A percentile compares a stretch with the other conserved stretches of the same genome.
These are phyloP conservation scores for Triticum dicoccoides DNA, from an alignment of 176 grass and related monocot genomes.

Conservation along the genomic window DNA sequence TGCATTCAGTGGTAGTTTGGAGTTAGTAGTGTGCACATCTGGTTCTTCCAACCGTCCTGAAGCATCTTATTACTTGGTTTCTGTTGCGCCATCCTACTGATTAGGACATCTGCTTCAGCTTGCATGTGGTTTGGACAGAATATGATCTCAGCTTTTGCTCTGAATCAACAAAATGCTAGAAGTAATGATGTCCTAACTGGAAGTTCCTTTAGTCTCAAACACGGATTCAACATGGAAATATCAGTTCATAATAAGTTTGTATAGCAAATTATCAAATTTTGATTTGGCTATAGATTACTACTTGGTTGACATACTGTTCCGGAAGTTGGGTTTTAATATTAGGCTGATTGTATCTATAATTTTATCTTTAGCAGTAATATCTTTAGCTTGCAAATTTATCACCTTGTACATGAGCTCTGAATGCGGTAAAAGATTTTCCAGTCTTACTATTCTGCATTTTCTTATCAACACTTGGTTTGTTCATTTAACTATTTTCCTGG, in stretches of 20 bases:
- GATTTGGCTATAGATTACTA: background rate
- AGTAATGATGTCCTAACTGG: background rate
- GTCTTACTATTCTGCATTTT: background rate
- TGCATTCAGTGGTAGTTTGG: background rate
- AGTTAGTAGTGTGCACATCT: background rate
- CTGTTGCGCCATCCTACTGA: background rate
- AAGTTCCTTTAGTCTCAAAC: background rate
- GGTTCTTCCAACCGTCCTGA: background rate
- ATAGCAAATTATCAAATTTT: background rate
- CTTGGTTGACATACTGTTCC: background rate
- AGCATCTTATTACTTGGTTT: background rate
- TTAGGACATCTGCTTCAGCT: background rate
- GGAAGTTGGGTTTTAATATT: background rate
- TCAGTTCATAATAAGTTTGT: background rate
- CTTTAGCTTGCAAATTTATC: too few species aligned
- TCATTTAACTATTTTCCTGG: background rate
- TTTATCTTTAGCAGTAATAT: background rate
- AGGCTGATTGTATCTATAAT: background rate
- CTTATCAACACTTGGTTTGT: too few species aligned
- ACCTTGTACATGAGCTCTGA: background rate
- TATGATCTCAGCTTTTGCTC: background rate
- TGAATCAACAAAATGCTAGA: background rate
- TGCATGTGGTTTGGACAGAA: too few species aligned
- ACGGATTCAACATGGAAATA: background rate
- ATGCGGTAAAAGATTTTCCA: background rate